phyloP scores from a whole-genome alignment of 192 early-diverging fungal species.

The Lobosporangium transversale region DNA sequence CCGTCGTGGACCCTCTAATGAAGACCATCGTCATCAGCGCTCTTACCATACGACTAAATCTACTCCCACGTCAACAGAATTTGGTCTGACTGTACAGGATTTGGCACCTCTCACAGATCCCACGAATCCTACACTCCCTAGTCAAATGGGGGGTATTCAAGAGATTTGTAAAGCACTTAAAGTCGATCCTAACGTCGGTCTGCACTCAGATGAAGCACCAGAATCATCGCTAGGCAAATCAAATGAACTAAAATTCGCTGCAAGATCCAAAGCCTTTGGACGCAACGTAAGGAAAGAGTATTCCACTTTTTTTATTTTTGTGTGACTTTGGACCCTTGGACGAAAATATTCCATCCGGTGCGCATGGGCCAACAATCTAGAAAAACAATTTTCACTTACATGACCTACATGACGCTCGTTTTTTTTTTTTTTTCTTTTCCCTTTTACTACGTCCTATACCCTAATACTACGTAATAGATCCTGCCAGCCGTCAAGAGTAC shows the following conservation, averaged over 20 bases:
- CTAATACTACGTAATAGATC: too few relatives aligned
- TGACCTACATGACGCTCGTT: too few relatives aligned
- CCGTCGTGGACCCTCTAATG: background rate
- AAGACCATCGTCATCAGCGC: too few relatives aligned
- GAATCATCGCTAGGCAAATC: conserved; percentile 2
- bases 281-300: conserved; percentile 59
- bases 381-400: too few relatives aligned
- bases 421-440: too few relatives aligned
- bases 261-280: conserved; percentile 56
- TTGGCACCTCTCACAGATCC: conserved; percentile 72
- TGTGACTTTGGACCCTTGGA: too few relatives aligned
- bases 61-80: too few relatives aligned
- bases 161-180: conserved; percentile 67
- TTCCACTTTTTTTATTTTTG: too few relatives aligned
- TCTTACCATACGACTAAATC: too few relatives aligned
- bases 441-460: too few relatives aligned
- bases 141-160: conserved; percentile 66
- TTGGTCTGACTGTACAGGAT: conserved; percentile 60
- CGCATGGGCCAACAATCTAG: too few relatives aligned
- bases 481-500: conserved; percentile 64
- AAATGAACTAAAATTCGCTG: conserved; percentile 40
- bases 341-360: background rate
- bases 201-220: conserved; percentile 58
- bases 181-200: conserved; percentile 70
- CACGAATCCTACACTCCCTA: conserved; percentile 67